Percentiles rank a stretch among this genome's conserved stretches.
phyloP scores from a whole-genome alignment of 257 asterid genomes.

The Knoxia roxburghii region DNA sequence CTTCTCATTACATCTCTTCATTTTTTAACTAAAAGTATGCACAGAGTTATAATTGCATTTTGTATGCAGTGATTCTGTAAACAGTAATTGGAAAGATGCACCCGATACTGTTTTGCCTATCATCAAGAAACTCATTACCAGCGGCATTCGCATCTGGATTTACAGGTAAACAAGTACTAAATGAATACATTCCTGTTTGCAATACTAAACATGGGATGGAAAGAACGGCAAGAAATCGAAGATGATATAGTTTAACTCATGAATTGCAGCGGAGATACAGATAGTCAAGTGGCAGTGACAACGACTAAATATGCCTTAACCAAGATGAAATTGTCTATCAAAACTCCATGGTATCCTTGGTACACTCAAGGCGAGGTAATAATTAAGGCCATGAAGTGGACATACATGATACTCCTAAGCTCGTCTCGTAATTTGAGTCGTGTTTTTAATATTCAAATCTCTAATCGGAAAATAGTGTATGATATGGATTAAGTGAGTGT shows the following conservation, averaged over 20 bases:
- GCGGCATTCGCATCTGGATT: constrained; percentile 45
- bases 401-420: too few relatives aligned
- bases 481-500: too few relatives aligned
- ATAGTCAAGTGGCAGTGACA: constrained; percentile 5
- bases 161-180: background rate
- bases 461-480: too few relatives aligned
- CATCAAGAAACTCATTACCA: constrained; percentile 40
- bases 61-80: background rate
- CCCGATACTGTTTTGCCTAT: constrained; percentile 42
- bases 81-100: constrained; percentile 26
- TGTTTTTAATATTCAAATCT: too few relatives aligned
- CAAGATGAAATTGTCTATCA: background rate
- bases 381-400: too few relatives aligned
- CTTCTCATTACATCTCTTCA: too few relatives aligned
- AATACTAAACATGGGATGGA: too few relatives aligned
- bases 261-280: constrained; percentile 18
- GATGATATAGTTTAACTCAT: too few relatives aligned
- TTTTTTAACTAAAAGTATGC: background rate
- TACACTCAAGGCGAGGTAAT: constrained; percentile 4
- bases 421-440: too few relatives aligned
- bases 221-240: too few relatives aligned
- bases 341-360: constrained; percentile 18
- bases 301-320: constrained; percentile 8
- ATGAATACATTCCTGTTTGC: too few relatives aligned
- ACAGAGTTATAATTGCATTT: background rate